Evolutionary conservation across 2,329 filamentous ascomycete species (phyloP).

Genomic region (Ascochyta lentis): DNA sequence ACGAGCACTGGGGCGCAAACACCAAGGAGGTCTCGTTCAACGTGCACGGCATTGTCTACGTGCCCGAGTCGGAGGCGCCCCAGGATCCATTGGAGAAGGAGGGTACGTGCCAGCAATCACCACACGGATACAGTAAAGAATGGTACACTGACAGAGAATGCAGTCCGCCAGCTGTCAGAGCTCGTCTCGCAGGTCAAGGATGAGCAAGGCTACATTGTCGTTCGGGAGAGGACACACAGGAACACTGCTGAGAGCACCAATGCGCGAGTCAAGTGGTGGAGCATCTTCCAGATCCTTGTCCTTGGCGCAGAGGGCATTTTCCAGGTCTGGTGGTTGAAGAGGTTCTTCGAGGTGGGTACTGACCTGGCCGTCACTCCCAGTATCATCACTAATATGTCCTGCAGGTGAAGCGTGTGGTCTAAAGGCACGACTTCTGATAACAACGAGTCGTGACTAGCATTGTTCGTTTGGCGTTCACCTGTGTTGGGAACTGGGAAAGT

Average conservation of each 20-base stretch:
- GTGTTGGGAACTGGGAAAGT: constrained; percentile 6
- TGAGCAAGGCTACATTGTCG: constrained; percentile 95
- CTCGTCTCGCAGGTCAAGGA: constrained; percentile 92
- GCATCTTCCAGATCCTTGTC: constrained; percentile 90
- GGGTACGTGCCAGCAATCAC: constrained; percentile 61
- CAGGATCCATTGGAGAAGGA: constrained; percentile 90
- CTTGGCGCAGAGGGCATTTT: constrained; percentile 92
- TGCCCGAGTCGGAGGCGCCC: constrained; percentile 83
- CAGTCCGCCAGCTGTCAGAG: constrained; percentile 83
- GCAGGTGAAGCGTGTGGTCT: constrained; percentile 46
- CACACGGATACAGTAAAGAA: too few relatives aligned
- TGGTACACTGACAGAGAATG: constrained; percentile 20
- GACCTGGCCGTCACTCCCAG: not conserved
- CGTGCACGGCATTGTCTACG: constrained; percentile 97
- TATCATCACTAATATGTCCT: constrained; percentile 23
- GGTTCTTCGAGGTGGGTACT: constrained; percentile 83
- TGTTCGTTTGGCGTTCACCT: constrained; percentile 29
- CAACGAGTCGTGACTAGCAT: constrained; percentile 3
- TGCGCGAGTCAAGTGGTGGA: constrained; percentile 98
- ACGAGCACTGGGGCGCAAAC: constrained; percentile 95
- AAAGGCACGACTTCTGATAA: not conserved
- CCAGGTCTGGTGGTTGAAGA: constrained; percentile 99
- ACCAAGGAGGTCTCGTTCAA: constrained; percentile 99
- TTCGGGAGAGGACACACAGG: constrained; percentile 93
- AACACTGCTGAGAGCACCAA: constrained; percentile 99